A percentile compares a stretch with the other conserved stretches of the same genome.
phyloP scores from a whole-genome alignment of 331 rosid genomes.

The Quercus tomentella region DNA sequence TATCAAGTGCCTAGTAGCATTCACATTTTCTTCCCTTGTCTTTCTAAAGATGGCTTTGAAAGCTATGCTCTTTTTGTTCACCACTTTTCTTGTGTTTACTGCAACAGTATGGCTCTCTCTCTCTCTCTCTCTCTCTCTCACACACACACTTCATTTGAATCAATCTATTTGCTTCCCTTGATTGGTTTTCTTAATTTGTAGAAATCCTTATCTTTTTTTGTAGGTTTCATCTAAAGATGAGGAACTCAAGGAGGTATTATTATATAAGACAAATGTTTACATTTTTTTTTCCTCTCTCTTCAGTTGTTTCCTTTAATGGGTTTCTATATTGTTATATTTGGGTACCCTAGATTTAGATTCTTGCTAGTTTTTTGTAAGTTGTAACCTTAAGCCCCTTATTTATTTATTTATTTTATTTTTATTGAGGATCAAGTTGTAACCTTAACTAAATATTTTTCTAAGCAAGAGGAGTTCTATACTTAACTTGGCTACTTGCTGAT shows the following conservation, averaged over 20 bases:
- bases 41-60: slow-evolving; percentile 29
- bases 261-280: background rate
- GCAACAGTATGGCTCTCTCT: slow-evolving; percentile 20
- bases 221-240: slow-evolving; percentile 35
- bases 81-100: slow-evolving; percentile 22
- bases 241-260: slow-evolving; percentile 37
- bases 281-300: background rate
- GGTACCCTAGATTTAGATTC: background rate
- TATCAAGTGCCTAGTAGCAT: background rate
- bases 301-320: background rate
- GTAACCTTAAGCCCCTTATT: no score
- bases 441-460: background rate
- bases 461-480: no score
- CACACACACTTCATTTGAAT: no score
- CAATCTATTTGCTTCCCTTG: background rate
- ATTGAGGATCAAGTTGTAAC: no score
- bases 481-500: background rate
- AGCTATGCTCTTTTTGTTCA: slow-evolving; percentile 23
- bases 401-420: no score
- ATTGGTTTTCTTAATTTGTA: slow-evolving; percentile 6
- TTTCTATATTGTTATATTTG: background rate
- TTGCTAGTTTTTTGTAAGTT: background rate
- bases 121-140: background rate
- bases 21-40: background rate
- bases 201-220: background rate